Evolutionary conservation across 192 early-diverging fungal species (phyloP).

Genomic region (Mortierella claussenii): DNA sequence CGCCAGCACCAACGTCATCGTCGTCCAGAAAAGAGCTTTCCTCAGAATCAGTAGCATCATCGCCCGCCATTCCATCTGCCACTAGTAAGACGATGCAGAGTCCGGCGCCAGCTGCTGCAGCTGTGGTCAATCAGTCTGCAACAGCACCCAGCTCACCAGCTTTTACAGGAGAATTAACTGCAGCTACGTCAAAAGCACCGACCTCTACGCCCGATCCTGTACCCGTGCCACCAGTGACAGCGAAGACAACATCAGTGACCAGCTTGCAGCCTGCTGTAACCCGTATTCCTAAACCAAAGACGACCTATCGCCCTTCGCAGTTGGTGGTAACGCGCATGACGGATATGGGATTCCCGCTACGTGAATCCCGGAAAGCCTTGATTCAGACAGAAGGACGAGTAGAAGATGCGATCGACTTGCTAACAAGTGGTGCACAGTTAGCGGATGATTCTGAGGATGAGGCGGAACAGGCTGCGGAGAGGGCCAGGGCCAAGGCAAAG

Average conservation of each 20-base stretch:
- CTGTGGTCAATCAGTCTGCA: background rate
- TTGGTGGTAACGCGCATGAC: slow-evolving; percentile 43
- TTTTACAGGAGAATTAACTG: background rate
- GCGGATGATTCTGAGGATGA: slow-evolving; percentile 52
- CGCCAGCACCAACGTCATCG: background rate
- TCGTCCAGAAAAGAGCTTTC: background rate
- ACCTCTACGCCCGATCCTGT: no score
- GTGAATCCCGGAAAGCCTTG: slow-evolving; percentile 44
- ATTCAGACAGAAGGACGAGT: slow-evolving; percentile 45
- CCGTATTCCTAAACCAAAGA: slow-evolving; percentile 48
- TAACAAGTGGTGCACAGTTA: slow-evolving; percentile 39
- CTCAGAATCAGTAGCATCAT: slow-evolving; percentile 1
- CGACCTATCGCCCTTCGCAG: slow-evolving; percentile 48
- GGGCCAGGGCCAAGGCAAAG: slow-evolving; percentile 20
- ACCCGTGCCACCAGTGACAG: no score
- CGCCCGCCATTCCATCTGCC: slow-evolving; percentile 1
- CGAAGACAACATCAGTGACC: background rate
- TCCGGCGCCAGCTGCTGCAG: background rate
- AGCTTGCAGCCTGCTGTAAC: background rate
- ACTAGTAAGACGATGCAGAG: slow-evolving; percentile 4
- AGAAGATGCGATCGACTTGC: slow-evolving; percentile 48
- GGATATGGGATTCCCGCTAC: slow-evolving; percentile 49
- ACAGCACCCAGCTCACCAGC: background rate
- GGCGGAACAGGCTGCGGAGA: slow-evolving; percentile 40
- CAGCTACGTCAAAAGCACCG: background rate